These are phyloP conservation scores for Tricholoma matsutake DNA, from an alignment of 768 basidiomycete genomes.

Conservation along the genomic window DNA sequence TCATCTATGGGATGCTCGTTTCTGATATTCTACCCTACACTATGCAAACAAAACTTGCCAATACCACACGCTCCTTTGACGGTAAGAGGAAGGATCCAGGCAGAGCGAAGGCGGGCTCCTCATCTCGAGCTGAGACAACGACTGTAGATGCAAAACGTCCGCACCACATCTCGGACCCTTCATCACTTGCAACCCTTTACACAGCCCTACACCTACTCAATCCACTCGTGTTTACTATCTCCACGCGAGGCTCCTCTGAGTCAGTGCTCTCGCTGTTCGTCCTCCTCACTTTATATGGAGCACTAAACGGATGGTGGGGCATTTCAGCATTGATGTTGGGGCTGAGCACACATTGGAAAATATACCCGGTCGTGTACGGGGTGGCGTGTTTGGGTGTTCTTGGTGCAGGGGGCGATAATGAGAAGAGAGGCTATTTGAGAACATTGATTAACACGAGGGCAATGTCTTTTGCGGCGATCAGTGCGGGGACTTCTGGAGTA, in stretches of 20 bases:
- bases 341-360: slow-evolving; percentile 91
- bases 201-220: slow-evolving; percentile 81
- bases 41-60: slow-evolving; percentile 9
- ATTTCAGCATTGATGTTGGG: slow-evolving; percentile 73
- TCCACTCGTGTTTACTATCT: slow-evolving; percentile 93
- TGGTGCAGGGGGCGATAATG: slow-evolving; percentile 17
- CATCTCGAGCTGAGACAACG: not conserved
- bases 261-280: slow-evolving; percentile 80
- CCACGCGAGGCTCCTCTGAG: slow-evolving; percentile 95
- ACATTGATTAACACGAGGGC: slow-evolving; percentile 47
- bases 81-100: not conserved
- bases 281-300: slow-evolving; percentile 61
- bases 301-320: slow-evolving; percentile 57
- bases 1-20: slow-evolving; percentile 65
- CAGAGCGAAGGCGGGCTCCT: not conserved
- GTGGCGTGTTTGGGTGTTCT: slow-evolving; percentile 68
- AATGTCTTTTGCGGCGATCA: slow-evolving; percentile 65
- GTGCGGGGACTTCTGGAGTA: slow-evolving; percentile 61
- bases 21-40: slow-evolving; percentile 41
- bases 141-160: not conserved
- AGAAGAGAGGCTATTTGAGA: slow-evolving; percentile 30
- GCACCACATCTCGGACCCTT: not conserved
- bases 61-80: not conserved
- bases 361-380: slow-evolving; percentile 92
- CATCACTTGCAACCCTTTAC: slow-evolving; percentile 48